Base-by-base conservation (phyloP, 768 basidiomycete species). In the Russula emetica region DNA sequence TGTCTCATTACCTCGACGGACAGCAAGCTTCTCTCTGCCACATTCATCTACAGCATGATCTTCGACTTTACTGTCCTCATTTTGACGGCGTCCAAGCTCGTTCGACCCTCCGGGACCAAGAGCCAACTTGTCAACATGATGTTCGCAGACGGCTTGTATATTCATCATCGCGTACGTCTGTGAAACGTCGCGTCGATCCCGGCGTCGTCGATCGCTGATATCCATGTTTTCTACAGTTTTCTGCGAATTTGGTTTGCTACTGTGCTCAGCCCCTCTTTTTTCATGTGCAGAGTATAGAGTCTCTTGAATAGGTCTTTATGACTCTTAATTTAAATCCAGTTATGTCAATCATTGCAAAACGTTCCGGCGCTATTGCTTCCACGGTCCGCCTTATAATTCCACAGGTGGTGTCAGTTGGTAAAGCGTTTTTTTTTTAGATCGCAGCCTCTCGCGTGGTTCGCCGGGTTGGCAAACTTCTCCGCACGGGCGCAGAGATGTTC, bases 41-140 rank as follows among this genome's bases (percentile, higher is more conserved):
- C 85, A 4, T 90, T 88, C 72, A 85, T 88, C 36, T 90, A 90
- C 68, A 84, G 87, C 34, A 90, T 90, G 88, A 77, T 78, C 70
- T 88, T 90, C 70, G 88, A 90, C 71, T 74, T 87, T 24, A 62
- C 80, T 32, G 85, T 88, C 44, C 78, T 89, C 51, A 63, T 76
- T 28, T 73, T 90, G 67, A 87, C 82, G 42, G 81, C 79, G 14
- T 83, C 81, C 73, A 88, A 86, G 70, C 79, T 90, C 26, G 73
- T 72, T 18, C 73, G 72, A 30, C 64, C 69, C 0, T 69, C 72
- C 65, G 75, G 28, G 38, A 72, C 69, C 49, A 22, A 74, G 42
- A 82, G 79, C 67, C 78, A 78, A 55, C 80, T 90, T 16, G 78
- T 83, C 26, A 78, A 79, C 34, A 77, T 90, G 76, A 83, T 91